These are phyloP conservation scores for Pelargonium fulgidum DNA, from an alignment of 441 rosid species.

Conservation along the genomic window DNA sequence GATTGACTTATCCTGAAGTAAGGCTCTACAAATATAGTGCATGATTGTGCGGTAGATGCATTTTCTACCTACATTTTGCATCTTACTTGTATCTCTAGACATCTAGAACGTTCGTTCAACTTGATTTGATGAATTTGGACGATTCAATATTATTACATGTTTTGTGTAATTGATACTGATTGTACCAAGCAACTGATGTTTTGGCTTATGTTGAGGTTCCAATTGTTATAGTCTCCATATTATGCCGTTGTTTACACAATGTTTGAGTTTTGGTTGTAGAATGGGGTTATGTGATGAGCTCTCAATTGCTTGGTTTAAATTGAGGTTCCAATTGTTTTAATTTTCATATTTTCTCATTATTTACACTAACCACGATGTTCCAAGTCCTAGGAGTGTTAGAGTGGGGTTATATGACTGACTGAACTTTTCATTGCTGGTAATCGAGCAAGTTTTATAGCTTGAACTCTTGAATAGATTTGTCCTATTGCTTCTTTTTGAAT, in stretches of 20 bases:
- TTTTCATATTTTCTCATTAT: too few species aligned
- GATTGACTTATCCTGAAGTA: slow-evolving; percentile 98
- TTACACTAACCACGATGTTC: too few species aligned
- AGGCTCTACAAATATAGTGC: slow-evolving; percentile 13
- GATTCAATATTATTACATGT: not conserved
- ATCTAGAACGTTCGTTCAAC: not conserved
- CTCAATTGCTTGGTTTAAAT: too few species aligned
- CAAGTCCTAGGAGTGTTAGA: too few species aligned
- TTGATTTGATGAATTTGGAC: not conserved
- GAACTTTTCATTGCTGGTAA: too few species aligned
- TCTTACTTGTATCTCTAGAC: slow-evolving; percentile 3
- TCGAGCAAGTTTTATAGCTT: not conserved
- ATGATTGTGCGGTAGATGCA: slow-evolving; percentile 8
- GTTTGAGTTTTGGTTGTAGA: too few species aligned
- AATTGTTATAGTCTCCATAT: not conserved
- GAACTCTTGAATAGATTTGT: not conserved
- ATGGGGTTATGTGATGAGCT: too few species aligned
- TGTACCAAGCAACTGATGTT: not conserved
- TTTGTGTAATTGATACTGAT: not conserved
- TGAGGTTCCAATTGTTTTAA: too few species aligned
- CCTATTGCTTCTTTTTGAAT: not conserved
- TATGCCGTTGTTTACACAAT: not conserved
- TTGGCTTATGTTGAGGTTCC: not conserved
- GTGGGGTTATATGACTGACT: too few species aligned
- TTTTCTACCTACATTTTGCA: not conserved